These are phyloP conservation scores for Phytophthora crassamura DNA, from an alignment of 352 stramenopile genomes.

Conservation along the genomic window DNA sequence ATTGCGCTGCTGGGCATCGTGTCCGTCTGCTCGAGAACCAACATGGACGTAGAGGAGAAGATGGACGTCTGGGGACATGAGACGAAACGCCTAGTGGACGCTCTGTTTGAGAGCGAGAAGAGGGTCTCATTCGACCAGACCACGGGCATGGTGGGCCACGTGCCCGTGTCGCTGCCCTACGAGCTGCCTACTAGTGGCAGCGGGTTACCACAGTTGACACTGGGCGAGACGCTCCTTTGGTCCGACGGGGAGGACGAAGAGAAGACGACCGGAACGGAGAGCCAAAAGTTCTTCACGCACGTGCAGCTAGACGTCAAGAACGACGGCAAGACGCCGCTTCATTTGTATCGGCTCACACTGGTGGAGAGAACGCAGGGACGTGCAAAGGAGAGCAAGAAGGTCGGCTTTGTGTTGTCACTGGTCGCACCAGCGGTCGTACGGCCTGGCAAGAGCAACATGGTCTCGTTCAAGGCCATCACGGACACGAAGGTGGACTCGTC, in stretches of 20 bases:
- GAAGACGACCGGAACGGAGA: background rate
- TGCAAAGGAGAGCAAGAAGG: background rate
- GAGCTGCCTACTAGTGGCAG: conserved; percentile 44
- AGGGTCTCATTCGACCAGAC: conserved; percentile 27
- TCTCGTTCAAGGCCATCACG: conserved; percentile 47
- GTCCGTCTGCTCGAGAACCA: conserved; percentile 54
- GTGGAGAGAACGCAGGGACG: conserved; percentile 12
- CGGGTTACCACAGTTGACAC: conserved; percentile 48
- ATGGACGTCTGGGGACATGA: conserved; percentile 34
- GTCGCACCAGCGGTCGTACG: conserved; percentile 39
- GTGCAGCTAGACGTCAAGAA: conserved; percentile 50
- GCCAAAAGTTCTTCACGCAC: conserved; percentile 40
- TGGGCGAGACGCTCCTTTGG: conserved; percentile 46
- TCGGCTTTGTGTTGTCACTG: conserved; percentile 38
- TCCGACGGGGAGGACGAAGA: conserved; percentile 31
- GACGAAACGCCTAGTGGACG: conserved; percentile 35
- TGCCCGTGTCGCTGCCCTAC: conserved; percentile 44
- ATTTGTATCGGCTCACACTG: conserved; percentile 53
- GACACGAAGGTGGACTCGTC: conserved; percentile 24
- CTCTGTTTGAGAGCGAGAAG: conserved; percentile 39
- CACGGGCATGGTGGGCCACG: conserved; percentile 39
- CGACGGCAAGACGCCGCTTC: conserved; percentile 50
- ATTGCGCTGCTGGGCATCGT: conserved; percentile 43
- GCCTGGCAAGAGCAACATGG: conserved; percentile 27
- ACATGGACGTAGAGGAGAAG: conserved; percentile 43